phyloP scores from a whole-genome alignment of 2,329 filamentous ascomycete genomes.

The Ceratocystis albifundus region DNA sequence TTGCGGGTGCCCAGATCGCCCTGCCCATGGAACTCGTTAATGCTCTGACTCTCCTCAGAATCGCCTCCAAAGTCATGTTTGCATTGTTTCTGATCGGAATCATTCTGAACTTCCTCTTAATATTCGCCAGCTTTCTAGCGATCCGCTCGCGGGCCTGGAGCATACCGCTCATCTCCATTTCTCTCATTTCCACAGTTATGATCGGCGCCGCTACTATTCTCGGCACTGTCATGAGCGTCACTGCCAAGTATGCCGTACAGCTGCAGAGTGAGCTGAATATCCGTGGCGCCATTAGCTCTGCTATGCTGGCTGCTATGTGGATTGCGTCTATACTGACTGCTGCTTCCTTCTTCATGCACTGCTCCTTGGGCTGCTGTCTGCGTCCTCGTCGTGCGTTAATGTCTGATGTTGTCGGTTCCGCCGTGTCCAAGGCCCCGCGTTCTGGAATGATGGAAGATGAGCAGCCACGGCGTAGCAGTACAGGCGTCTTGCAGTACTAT shows the following conservation, averaged over 20 bases:
- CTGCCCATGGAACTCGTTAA: constrained; percentile 62
- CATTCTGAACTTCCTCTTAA: constrained; percentile 58
- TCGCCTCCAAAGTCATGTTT: constrained; percentile 78
- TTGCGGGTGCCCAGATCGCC: constrained; percentile 71
- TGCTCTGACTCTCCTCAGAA: constrained; percentile 61
- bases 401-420: constrained; percentile 10
- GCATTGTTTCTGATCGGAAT: constrained; percentile 66
- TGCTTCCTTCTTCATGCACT: constrained; percentile 60
- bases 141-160: constrained; percentile 47
- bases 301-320: constrained; percentile 89
- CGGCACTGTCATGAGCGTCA: constrained; percentile 71
- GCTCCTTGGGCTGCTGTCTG: constrained; percentile 62
- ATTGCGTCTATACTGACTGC: constrained; percentile 56
- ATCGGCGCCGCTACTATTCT: constrained; percentile 60
- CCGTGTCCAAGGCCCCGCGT: background rate
- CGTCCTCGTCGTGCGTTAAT: constrained; percentile 17
- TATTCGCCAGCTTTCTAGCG: constrained; percentile 52
- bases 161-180: constrained; percentile 55
- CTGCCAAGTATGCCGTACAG: constrained; percentile 66
- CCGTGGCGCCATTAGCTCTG: constrained; percentile 51
- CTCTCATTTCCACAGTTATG: constrained; percentile 54
- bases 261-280: constrained; percentile 67
- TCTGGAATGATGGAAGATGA: constrained; percentile 22
- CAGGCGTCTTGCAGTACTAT: constrained; percentile 8
- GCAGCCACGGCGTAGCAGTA: constrained; percentile 12